These are phyloP conservation scores for Ophiocytium majus DNA, from an alignment of 352 stramenopile genomes.

Conservation along the genomic window DNA sequence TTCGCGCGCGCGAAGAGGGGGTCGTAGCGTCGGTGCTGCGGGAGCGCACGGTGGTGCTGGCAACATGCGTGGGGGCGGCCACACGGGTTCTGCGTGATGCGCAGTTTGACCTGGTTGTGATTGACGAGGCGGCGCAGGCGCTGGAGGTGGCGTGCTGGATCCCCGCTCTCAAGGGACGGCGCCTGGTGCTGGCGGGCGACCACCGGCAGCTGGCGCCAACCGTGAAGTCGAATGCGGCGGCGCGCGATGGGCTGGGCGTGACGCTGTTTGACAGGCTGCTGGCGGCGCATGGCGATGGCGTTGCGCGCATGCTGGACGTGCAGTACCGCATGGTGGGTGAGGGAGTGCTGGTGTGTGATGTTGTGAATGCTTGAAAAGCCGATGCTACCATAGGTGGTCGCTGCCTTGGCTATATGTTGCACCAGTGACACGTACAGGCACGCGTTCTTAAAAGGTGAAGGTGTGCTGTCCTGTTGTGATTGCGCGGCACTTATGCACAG, in stretches of 20 bases:
- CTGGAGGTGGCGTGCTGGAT: conserved; percentile 96
- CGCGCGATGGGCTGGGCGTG: conserved; percentile 68
- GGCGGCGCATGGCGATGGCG: conserved; percentile 58
- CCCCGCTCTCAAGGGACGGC: conserved; percentile 78
- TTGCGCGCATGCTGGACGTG: conserved; percentile 78
- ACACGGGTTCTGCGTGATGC: conserved; percentile 77
- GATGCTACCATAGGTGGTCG: too few relatives aligned
- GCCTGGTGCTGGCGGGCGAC: conserved; percentile 79
- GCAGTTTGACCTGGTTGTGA: conserved; percentile 90
- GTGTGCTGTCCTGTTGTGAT: too few relatives aligned
- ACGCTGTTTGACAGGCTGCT: conserved; percentile 95
- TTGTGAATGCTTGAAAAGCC: too few relatives aligned
- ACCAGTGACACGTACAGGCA: too few relatives aligned
- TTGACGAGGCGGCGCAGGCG: conserved; percentile 95
- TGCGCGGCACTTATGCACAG: too few relatives aligned
- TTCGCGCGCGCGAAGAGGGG: conserved; percentile 83
- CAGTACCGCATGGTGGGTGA: too few relatives aligned
- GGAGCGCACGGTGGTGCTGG: conserved; percentile 88
- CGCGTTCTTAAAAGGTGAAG: too few relatives aligned
- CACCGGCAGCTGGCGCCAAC: conserved; percentile 95
- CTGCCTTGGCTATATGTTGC: too few relatives aligned
- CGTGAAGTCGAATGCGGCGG: conserved; percentile 79
- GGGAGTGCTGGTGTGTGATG: too few relatives aligned
- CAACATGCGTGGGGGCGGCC: conserved; percentile 90
- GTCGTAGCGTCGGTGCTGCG: conserved; percentile 83